Evolutionary conservation across 208 protist species (phyloP), one percentile per base, ranked within the genome.

Genomic region (Leishmania turanica): DNA sequence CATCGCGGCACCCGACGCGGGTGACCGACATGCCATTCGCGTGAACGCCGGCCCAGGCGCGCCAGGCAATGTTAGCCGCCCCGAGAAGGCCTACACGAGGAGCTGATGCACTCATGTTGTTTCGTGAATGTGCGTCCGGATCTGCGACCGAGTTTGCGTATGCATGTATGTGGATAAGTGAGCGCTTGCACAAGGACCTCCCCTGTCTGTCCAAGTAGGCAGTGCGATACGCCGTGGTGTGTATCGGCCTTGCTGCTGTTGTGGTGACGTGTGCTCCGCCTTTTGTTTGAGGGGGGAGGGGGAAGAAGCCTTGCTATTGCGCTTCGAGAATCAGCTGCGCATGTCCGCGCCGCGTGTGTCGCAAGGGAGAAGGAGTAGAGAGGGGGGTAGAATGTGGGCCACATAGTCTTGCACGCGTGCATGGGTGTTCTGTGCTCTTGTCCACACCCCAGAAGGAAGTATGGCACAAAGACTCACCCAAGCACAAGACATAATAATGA

Each of bases 31-130:
- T 81, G 42, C 89, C 88, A 13, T 80, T 70, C 31, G 65, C 81
- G 51, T 88, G 80, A 51, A 93, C 83, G 34, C 83, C 86, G 3
- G 80, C 62, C 90, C 89, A 94, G 1, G 82, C 83, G 65, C 89
- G 84, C 84, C 84, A 82, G 8, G 81, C 78, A 37, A 93, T 90
- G 34, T 77, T 87, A 17, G 89, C 81, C 0, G 89, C 90, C 65
- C 90, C 90, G 19, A 94, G 87, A 47, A 93, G 56, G n/a, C 90
- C 92, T 0, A 96, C 84, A 69, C 92, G 92, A 66, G 90, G 34
- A 65, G 78, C 65, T 9, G 72, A 80, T 11, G 49, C 13, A 27
- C 70, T 77, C 70, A 84, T 79, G 51, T 45, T 76, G 49, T 11
- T 2, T n/a, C 72, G 6, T 56, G 24, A 56, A 31, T 3, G 51